Percentiles rank a stretch among this genome's conserved stretches.
Evolutionary conservation across 495 filamentous ascomycete species (phyloP).

Genomic region (Daldinia decipiens): DNA sequence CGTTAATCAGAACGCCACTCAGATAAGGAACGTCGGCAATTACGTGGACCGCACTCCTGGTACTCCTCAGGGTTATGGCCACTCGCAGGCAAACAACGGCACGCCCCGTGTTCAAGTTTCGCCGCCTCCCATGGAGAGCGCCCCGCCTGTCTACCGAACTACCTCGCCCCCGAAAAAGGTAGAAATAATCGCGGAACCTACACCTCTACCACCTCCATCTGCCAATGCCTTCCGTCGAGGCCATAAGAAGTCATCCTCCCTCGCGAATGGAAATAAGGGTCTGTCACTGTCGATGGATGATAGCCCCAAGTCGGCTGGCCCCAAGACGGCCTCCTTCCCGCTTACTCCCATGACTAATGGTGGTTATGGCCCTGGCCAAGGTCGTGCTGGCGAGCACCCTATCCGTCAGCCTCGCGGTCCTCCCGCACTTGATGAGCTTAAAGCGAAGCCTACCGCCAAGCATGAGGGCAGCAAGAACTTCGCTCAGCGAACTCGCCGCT

Average conservation of each 20-base stretch:
- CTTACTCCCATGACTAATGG: slow-evolving; percentile 79
- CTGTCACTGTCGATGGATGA: slow-evolving; percentile 68
- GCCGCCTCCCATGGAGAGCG: slow-evolving; percentile 69
- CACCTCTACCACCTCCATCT: slow-evolving; percentile 80
- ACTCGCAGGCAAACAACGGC: slow-evolving; percentile 54
- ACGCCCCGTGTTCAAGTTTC: slow-evolving; percentile 79
- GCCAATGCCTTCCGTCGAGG: slow-evolving; percentile 88
- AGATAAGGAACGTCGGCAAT: slow-evolving; percentile 49
- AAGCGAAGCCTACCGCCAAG: slow-evolving; percentile 89
- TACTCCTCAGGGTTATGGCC: slow-evolving; percentile 48
- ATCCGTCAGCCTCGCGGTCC: slow-evolving; percentile 93
- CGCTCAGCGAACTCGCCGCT: slow-evolving; percentile 88
- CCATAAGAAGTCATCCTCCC: slow-evolving; percentile 90
- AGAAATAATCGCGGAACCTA: slow-evolving; percentile 70
- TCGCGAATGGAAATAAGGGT: slow-evolving; percentile 69
- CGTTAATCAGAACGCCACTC: slow-evolving; percentile 60
- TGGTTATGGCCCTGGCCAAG: slow-evolving; percentile 93
- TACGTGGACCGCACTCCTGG: slow-evolving; percentile 44
- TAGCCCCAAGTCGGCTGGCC: slow-evolving; percentile 69
- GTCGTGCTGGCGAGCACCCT: slow-evolving; percentile 92
- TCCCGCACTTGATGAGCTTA: slow-evolving; percentile 89
- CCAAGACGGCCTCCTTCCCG: slow-evolving; percentile 81
- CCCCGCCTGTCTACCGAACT: slow-evolving; percentile 63
- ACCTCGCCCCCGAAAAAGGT: slow-evolving; percentile 75
- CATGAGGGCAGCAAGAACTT: slow-evolving; percentile 99